Evolutionary conservation across 1,284 basidiomycete species (phyloP).

Genomic region (Sphagnurus paluster): DNA sequence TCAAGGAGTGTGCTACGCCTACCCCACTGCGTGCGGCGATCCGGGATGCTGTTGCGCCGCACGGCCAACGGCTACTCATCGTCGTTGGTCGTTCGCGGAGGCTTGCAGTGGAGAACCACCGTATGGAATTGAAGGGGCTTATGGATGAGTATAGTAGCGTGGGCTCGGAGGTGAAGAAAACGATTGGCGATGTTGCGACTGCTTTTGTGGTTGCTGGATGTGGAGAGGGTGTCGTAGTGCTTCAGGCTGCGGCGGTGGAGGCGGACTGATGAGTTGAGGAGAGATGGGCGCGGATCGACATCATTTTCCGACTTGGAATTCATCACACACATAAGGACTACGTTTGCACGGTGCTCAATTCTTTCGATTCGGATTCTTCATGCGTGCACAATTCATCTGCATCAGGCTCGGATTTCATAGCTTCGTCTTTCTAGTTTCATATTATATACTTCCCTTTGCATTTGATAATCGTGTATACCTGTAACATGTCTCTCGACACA

Average conservation of each 20-base stretch:
- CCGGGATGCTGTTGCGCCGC: constrained; percentile 27
- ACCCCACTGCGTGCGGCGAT: constrained; percentile 55
- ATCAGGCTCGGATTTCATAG: too few species aligned
- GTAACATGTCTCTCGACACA: too few species aligned
- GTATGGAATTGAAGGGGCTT: constrained; percentile 62
- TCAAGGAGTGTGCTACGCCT: constrained; percentile 52
- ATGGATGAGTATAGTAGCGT: constrained; percentile 53
- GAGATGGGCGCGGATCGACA: too few species aligned
- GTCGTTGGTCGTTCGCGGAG: constrained; percentile 73
- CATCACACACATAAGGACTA: too few species aligned
- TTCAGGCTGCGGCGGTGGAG: constrained; percentile 56
- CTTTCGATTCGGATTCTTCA: too few species aligned
- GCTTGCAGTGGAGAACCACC: constrained; percentile 64
- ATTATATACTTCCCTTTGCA: too few species aligned
- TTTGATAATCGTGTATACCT: too few species aligned
- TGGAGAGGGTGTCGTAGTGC: constrained; percentile 64
- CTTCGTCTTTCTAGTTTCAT: too few species aligned
- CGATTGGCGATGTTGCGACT: constrained; percentile 79
- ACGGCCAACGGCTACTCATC: constrained; percentile 48
- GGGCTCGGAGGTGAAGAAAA: constrained; percentile 67
- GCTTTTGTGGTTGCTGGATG: constrained; percentile 66
- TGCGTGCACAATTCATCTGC: too few species aligned
- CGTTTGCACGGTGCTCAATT: too few species aligned
- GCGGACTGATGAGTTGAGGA: too few species aligned
- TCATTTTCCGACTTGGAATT: too few species aligned